Evolutionary conservation across 2,329 filamentous ascomycete species (phyloP).

Genomic region (Orbilia brochopaga): DNA sequence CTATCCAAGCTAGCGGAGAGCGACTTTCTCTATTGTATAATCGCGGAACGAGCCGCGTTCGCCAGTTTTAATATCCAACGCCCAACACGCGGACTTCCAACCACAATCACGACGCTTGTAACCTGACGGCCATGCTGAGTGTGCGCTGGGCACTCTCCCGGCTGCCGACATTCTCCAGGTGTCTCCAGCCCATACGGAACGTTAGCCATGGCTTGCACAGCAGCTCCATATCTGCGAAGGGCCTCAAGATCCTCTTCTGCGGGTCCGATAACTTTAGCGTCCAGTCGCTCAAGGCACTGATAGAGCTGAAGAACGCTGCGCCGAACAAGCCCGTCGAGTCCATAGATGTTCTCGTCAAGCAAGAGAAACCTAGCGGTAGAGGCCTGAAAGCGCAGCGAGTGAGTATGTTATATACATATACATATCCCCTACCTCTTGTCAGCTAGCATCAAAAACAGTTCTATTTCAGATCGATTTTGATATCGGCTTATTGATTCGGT

Average conservation of each 20-base stretch:
- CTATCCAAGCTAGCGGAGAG: too few relatives aligned
- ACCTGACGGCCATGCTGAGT: constrained; percentile 6
- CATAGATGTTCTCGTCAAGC: constrained; percentile 83
- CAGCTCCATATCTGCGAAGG: neutral
- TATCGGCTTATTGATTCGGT: too few relatives aligned
- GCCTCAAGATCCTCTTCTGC: constrained; percentile 84
- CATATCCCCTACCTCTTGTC: neutral
- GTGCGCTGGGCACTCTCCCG: neutral
- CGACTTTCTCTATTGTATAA: too few relatives aligned
- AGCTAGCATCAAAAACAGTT: too few relatives aligned
- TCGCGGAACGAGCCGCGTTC: too few relatives aligned
- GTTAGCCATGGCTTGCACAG: constrained; percentile 15
- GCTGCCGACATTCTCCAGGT: constrained; percentile 10
- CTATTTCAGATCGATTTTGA: too few relatives aligned
- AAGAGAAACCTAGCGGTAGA: constrained; percentile 77
- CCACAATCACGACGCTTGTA: neutral
- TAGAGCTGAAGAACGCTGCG: constrained; percentile 64
- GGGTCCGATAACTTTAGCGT: constrained; percentile 92
- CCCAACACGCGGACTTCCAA: too few relatives aligned
- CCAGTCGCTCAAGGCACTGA: constrained; percentile 72
- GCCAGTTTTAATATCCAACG: too few relatives aligned
- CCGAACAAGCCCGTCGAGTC: constrained; percentile 69
- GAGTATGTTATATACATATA: constrained; percentile 51
- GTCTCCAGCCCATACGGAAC: neutral
- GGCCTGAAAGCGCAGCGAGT: constrained; percentile 66